These are phyloP conservation scores for Apiospora sp. DNA, from an alignment of 2,329 filamentous ascomycete genomes.

Conservation along the genomic window DNA sequence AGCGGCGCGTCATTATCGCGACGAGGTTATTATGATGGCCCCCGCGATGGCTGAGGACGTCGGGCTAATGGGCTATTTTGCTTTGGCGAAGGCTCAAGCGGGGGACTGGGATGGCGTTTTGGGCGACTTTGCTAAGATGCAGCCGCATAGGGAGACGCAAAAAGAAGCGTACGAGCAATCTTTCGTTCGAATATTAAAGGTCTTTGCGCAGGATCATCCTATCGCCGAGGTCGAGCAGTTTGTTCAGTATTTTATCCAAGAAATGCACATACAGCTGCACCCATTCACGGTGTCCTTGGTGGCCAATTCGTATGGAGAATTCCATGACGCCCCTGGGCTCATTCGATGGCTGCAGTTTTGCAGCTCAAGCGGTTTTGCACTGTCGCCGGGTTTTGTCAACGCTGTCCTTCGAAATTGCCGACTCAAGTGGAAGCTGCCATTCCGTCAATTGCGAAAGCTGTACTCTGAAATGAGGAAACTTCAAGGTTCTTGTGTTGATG, in stretches of 20 bases:
- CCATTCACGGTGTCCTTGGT: conserved; percentile 50
- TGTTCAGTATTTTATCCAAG: conserved; percentile 45
- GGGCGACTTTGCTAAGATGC: conserved; percentile 41
- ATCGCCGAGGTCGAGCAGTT: conserved; percentile 51
- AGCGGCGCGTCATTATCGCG: conserved; percentile 43
- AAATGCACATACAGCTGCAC: conserved; percentile 46
- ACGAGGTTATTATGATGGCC: conserved; percentile 36
- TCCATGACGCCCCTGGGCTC: conserved; percentile 48
- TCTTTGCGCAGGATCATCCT: conserved; percentile 49
- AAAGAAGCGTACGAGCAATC: conserved; percentile 39
- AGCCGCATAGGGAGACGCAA: conserved; percentile 25
- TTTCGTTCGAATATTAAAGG: conserved; percentile 49
- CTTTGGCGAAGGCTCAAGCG: conserved; percentile 45
- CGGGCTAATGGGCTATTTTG: conserved; percentile 46
- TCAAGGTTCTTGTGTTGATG: conserved; percentile 44
- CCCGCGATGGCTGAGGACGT: conserved; percentile 42
- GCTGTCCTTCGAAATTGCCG: conserved; percentile 49
- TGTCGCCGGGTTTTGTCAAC: conserved; percentile 49
- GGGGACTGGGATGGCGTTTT: conserved; percentile 53
- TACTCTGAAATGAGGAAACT: conserved; percentile 44
- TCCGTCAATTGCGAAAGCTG: conserved; percentile 44
- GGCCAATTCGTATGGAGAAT: conserved; percentile 51
- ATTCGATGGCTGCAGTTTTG: conserved; percentile 52
- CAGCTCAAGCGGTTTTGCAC: conserved; percentile 43
- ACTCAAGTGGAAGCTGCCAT: conserved; percentile 48